Conservation (phyloP, 345 rosid genomes). For the Rhizophora mangle region DNA sequence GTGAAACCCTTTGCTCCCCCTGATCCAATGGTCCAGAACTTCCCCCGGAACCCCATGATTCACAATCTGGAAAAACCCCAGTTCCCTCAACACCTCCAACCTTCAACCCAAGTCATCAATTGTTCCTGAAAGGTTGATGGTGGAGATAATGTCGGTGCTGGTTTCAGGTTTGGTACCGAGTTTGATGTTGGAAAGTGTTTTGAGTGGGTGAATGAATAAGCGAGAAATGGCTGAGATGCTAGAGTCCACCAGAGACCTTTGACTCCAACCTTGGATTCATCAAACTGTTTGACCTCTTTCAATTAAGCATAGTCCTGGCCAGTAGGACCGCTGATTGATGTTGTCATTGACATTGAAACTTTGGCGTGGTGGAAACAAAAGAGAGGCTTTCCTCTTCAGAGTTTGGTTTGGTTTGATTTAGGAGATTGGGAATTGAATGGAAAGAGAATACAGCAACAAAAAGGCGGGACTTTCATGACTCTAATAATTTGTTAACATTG, state of each 20-base stretch:
- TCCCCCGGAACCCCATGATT: conserved; percentile 43
- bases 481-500: no score
- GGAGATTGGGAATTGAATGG: no score
- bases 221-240: conserved; percentile 45
- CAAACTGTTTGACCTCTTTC: conserved; percentile 37
- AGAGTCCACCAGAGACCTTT: conserved; percentile 43
- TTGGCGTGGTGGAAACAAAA: background rate
- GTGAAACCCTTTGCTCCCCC: conserved; percentile 33
- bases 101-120: background rate
- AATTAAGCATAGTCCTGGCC: conserved; percentile 19
- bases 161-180: background rate
- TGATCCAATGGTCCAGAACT: conserved; percentile 31
- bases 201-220: conserved; percentile 43
- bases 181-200: conserved; percentile 30
- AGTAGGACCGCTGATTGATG: background rate
- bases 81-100: conserved; percentile 28
- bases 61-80: conserved; percentile 47
- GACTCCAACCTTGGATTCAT: conserved; percentile 42
- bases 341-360: background rate
- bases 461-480: no score
- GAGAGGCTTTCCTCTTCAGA: background rate
- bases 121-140: conserved; percentile 37
- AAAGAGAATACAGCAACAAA: no score
- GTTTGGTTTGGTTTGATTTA: no score
- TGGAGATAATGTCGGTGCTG: conserved; percentile 25